phyloP scores from a whole-genome alignment of 116 monocot species.

The Posidonia oceanica region DNA sequence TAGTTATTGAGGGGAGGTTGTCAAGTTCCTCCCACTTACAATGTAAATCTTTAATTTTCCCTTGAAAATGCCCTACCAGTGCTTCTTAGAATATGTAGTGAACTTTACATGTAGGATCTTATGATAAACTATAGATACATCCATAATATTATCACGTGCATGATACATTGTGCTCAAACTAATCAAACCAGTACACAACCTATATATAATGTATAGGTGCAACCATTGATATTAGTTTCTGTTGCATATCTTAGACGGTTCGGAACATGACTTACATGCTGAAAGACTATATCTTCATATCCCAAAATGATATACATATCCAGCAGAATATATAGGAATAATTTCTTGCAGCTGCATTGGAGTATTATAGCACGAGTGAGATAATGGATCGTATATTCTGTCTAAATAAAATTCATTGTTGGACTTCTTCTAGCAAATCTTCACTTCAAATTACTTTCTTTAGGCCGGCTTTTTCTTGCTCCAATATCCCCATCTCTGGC shows the following conservation, averaged over 20 bases:
- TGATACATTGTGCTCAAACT: no score
- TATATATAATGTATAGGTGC: no score
- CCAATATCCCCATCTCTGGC: slow-evolving; percentile 65
- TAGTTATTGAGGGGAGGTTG: background rate
- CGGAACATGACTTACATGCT: background rate
- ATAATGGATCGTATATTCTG: no score
- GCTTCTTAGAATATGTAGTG: no score
- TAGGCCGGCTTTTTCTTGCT: slow-evolving; percentile 97
- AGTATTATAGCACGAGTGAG: no score
- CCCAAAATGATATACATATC: background rate
- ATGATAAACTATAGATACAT: no score
- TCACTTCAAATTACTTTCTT: slow-evolving; percentile 8
- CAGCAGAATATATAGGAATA: background rate
- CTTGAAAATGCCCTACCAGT: no score
- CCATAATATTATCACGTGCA: no score
- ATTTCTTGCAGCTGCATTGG: background rate
- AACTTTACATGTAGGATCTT: no score
- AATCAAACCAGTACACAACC: no score
- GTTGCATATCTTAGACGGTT: background rate
- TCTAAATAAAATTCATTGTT: background rate
- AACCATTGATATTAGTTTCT: no score
- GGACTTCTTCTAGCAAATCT: background rate
- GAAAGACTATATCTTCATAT: background rate
- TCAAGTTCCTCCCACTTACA: background rate
- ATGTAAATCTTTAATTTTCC: no score